Base-by-base conservation (phyloP, 1,139 yeast genomes). In the Geotrichum europaeum region DNA sequence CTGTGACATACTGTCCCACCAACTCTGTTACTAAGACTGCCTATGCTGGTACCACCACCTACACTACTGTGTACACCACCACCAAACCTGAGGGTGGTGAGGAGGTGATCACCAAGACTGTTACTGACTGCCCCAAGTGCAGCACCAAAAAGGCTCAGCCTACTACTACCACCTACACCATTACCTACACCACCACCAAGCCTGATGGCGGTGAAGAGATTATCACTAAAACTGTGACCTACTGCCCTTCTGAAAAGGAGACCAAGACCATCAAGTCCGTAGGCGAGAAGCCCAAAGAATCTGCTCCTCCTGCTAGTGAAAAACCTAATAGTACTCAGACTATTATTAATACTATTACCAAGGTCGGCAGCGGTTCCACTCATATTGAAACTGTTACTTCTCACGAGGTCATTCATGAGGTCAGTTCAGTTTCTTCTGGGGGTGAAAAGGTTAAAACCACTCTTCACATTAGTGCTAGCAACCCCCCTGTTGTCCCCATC, bases 191-290 rank as follows among this genome's bases (percentile, higher is more conserved):
- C 22, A 20, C 20, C 32, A 54, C 57, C 30, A 54, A 54, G 28
- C 13, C 51, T 47, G 51, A 25, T 24, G 43, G 45, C n/a, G 47
- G 47, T n/a, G 1, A 40, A 15, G 51, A 45, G 15, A 30, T 32
- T 30, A 47, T 47, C 24, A 47, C 55, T 32, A 49, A 51, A 51
- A 51, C 53, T 28, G 53, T 51, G 20, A 51, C 32, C 18, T 30
- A 15, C 30, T 32, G 45, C 45, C 47, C 55, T 51, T 9, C 55
- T 7, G 47, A 40, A 4, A 22, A 40, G 22, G 47, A n/a, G 5
- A n/a, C 22, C 20, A 40, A 40, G 47, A 40, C 47, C 6, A 13
- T n/a, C 9, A 10, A 34, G 40, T 5, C 47, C 20, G 20, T 18
- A 5, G 20, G 47, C 18, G 47, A 40, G 20, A 40, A 40, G 47